Percentiles rank a stretch among this genome's conserved stretches.
Evolutionary conservation across 768 basidiomycete species (phyloP).

Genomic region (Boletus vermiculosoides): DNA sequence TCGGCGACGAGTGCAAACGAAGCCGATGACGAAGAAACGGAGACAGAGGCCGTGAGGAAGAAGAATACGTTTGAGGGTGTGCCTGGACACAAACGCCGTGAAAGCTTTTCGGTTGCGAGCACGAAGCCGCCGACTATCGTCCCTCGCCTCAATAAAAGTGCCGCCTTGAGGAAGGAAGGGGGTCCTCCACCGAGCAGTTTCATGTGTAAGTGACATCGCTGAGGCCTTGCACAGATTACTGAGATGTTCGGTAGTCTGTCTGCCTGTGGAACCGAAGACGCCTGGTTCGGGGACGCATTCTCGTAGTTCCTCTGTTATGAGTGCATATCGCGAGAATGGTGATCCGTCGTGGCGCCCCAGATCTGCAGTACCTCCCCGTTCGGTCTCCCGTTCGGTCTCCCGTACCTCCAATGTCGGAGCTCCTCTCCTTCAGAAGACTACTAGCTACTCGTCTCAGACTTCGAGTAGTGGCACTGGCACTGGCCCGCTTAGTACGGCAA

Average conservation of each 20-base stretch:
- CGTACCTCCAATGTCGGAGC: conserved; percentile 33
- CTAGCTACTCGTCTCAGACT: conserved; percentile 26
- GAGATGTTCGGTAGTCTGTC: conserved; percentile 42
- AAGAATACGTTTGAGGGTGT: conserved; percentile 71
- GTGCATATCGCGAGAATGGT: conserved; percentile 25
- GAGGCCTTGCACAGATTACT: neutral
- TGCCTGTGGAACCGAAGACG: conserved; percentile 39
- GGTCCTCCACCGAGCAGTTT: conserved; percentile 62
- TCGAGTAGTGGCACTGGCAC: conserved; percentile 25
- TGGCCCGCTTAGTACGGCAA: conserved; percentile 31
- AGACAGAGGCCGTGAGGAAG: conserved; percentile 25
- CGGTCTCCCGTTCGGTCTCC: conserved; percentile 44
- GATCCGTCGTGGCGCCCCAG: conserved; percentile 15
- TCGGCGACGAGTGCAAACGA: conserved; percentile 23
- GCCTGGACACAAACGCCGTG: conserved; percentile 80
- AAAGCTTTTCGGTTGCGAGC: conserved; percentile 68
- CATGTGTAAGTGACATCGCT: conserved; percentile 54
- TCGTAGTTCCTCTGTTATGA: conserved; percentile 43
- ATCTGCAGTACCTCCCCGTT: conserved; percentile 34
- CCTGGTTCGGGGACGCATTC: conserved; percentile 39
- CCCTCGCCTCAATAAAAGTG: conserved; percentile 46
- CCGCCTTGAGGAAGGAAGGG: conserved; percentile 44
- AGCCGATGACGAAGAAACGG: conserved; percentile 30
- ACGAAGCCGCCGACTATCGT: conserved; percentile 41
- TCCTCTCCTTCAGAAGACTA: conserved; percentile 16